Evolutionary conservation across 495 filamentous ascomycete species (phyloP).

Genomic region (Tuber aestivum): DNA sequence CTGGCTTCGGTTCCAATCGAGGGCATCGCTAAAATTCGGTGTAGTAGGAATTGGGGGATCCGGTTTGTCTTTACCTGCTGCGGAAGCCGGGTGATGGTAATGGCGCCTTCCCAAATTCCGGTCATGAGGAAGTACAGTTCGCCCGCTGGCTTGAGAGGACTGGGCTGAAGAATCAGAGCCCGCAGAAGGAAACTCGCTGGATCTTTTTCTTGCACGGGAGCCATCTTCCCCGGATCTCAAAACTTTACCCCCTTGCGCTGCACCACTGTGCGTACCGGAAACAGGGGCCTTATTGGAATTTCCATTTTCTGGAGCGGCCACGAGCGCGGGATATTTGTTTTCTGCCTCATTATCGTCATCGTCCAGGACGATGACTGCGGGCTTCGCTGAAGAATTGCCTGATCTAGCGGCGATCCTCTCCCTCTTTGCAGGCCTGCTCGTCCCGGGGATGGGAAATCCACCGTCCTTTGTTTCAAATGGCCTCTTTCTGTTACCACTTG

Average conservation of each 20-base stretch:
- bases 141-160: neutral
- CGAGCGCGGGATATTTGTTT: neutral
- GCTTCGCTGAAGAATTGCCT: neutral
- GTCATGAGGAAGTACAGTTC: neutral
- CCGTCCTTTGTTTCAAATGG: neutral
- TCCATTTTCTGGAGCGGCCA: neutral
- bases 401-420: neutral
- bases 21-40: neutral
- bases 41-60: neutral
- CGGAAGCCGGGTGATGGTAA: neutral
- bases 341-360: neutral
- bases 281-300: neutral
- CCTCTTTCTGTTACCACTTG: neutral
- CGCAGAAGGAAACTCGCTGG: neutral
- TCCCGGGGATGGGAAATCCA: neutral
- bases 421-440: neutral
- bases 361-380: neutral
- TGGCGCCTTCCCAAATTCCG: neutral
- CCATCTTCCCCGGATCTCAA: neutral
- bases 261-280: neutral
- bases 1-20: slow-evolving; percentile 1
- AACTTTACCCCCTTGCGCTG: neutral
- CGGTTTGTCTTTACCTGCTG: neutral
- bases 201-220: neutral
- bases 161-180: neutral